Evolutionary conservation across 495 filamentous ascomycete genomes (phyloP).

Genomic region (Baudoinia panamericana): DNA sequence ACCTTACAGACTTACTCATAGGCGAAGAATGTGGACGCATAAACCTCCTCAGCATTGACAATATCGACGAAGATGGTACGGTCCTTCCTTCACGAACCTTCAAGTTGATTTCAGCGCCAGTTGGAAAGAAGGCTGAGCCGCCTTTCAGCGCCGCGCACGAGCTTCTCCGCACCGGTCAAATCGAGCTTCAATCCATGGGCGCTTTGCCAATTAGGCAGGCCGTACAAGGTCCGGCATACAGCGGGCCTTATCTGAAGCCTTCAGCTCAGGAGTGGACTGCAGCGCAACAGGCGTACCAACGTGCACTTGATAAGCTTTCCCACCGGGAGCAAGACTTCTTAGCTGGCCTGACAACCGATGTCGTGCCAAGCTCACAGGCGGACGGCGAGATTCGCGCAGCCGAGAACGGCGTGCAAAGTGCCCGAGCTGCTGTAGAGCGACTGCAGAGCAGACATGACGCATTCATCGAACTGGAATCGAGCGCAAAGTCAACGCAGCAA

Average conservation of each 20-base stretch:
- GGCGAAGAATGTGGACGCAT: constrained; percentile 66
- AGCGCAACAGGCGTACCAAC: constrained; percentile 7
- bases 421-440: neutral
- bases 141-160: constrained; percentile 12
- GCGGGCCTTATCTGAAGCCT: constrained; percentile 10
- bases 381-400: neutral
- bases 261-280: neutral
- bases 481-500: constrained; percentile 2
- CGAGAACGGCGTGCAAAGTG: constrained; percentile 3
- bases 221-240: constrained; percentile 27
- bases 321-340: too few species aligned
- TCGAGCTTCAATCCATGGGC: constrained; percentile 23
- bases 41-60: constrained; percentile 42
- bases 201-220: constrained; percentile 28
- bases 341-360: neutral
- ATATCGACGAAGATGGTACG: constrained; percentile 12
- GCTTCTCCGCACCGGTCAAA: constrained; percentile 17
- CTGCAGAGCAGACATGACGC: constrained; percentile 5
- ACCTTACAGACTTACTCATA: constrained; percentile 56
- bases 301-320: constrained; percentile 12
- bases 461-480: neutral
- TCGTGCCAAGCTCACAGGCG: constrained; percentile 4
- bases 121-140: neutral
- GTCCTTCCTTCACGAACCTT: neutral
- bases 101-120: neutral